A percentile compares a stretch with the other conserved stretches of the same genome.
Conservation (phyloP, 1,284 basidiomycete species). For the Leccinum huronense region DNA sequence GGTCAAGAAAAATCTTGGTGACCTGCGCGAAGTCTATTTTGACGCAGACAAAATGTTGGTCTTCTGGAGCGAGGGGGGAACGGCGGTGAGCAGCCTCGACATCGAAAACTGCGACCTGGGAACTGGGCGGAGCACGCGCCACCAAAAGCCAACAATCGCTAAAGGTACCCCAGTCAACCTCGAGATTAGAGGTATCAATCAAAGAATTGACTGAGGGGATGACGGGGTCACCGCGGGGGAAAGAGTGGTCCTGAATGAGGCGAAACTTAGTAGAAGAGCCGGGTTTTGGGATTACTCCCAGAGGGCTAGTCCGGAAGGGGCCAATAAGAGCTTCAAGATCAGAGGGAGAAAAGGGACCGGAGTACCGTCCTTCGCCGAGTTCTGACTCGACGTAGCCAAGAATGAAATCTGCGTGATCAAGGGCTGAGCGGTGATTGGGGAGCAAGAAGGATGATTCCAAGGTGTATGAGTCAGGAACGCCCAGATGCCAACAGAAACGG, state of each 20-base stretch:
- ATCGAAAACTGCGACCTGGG: slow-evolving; percentile 19
- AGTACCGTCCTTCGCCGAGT: background rate
- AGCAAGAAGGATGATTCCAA: slow-evolving; percentile 1
- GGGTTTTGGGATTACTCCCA: slow-evolving; percentile 26
- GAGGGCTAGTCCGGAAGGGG: slow-evolving; percentile 21
- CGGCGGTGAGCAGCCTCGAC: slow-evolving; percentile 25
- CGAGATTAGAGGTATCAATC: slow-evolving; percentile 27
- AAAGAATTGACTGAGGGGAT: slow-evolving; percentile 27
- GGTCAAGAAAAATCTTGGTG: slow-evolving; percentile 10
- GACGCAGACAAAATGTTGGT: slow-evolving; percentile 19
- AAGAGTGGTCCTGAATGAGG: slow-evolving; percentile 27
- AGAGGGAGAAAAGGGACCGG: slow-evolving; percentile 3
- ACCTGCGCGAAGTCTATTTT: slow-evolving; percentile 16
- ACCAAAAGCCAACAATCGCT: slow-evolving; percentile 17
- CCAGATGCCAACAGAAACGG: slow-evolving; percentile 20
- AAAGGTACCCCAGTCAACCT: slow-evolving; percentile 35
- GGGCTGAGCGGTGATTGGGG: slow-evolving; percentile 17
- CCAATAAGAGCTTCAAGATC: slow-evolving; percentile 17
- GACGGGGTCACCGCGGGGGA: slow-evolving; percentile 8
- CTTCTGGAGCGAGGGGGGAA: slow-evolving; percentile 16
- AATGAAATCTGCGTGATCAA: slow-evolving; percentile 5
- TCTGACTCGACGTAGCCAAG: slow-evolving; percentile 4
- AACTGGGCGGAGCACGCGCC: no score
- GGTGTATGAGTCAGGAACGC: background rate
- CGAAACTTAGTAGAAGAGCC: slow-evolving; percentile 12